Evolutionary conservation across 2,329 filamentous ascomycete species (phyloP).

Genomic region (Bipolaris zeicola): DNA sequence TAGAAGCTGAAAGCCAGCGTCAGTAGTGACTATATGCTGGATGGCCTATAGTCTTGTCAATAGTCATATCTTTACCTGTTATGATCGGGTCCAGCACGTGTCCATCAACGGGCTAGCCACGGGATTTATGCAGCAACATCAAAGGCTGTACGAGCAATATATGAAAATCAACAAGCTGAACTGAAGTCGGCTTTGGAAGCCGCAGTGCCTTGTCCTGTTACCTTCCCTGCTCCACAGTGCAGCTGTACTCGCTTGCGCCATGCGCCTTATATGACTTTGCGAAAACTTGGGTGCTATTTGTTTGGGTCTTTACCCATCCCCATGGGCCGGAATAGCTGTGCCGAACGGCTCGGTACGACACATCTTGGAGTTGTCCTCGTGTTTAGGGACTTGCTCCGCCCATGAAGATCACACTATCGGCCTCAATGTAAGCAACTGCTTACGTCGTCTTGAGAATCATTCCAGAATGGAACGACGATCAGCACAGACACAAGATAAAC

Average conservation of each 20-base stretch:
- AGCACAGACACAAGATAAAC: neutral
- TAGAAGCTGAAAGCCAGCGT: slow-evolving; percentile 4
- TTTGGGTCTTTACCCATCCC: neutral
- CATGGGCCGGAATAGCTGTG: neutral
- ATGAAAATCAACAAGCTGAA: slow-evolving; percentile 19
- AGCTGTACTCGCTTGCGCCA: neutral
- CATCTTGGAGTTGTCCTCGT: neutral
- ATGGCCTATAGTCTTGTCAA: slow-evolving; percentile 4
- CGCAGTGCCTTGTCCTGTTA: slow-evolving; percentile 16
- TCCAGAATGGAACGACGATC: neutral
- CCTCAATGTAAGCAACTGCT: neutral
- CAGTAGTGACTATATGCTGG: slow-evolving; percentile 1
- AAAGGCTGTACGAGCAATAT: slow-evolving; percentile 32
- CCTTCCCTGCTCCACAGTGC: slow-evolving; percentile 3
- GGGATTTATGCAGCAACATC: slow-evolving; percentile 12
- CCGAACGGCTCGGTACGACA: neutral
- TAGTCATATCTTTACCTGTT: slow-evolving; percentile 5
- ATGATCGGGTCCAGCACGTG: slow-evolving; percentile 10
- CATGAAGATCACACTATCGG: neutral
- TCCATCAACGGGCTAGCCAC: slow-evolving; percentile 10
- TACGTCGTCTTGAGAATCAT: neutral
- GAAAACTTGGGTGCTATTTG: neutral
- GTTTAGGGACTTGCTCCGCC: neutral
- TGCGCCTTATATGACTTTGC: neutral
- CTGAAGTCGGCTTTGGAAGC: slow-evolving; percentile 27